These are phyloP conservation scores for Cystobasidium sp. DNA, from an alignment of 1,284 basidiomycete species.

Conservation along the genomic window DNA sequence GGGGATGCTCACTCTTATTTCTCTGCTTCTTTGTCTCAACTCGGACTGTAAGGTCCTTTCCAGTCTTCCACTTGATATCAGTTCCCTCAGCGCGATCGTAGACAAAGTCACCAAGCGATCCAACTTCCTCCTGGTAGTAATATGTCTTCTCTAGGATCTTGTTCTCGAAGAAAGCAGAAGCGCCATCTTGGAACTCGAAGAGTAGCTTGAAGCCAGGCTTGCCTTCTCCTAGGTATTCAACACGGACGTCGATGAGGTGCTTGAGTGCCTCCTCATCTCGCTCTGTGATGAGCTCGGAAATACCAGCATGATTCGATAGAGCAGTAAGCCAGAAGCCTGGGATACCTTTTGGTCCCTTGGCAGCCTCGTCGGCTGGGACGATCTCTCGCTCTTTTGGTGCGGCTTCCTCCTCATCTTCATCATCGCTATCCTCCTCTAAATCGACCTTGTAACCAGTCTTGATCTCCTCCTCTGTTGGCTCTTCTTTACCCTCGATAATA, in stretches of 20 bases:
- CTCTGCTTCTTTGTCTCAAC: conserved; percentile 99
- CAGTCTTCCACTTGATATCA: conserved; percentile 95
- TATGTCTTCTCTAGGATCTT: conserved; percentile 88
- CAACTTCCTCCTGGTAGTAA: conserved; percentile 73
- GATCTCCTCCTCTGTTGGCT: conserved; percentile 81
- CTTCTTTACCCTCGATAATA: conserved; percentile 77
- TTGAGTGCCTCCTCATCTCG: conserved; percentile 77
- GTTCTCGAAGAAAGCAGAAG: conserved; percentile 90
- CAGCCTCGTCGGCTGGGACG: conserved; percentile 55
- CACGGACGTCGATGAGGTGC: conserved; percentile 69
- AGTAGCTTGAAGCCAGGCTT: conserved; percentile 86
- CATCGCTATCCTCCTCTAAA: conserved; percentile 65
- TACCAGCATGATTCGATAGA: conserved; percentile 84
- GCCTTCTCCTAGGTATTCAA: conserved; percentile 66
- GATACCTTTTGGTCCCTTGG: conserved; percentile 66
- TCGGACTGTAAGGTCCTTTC: conserved; percentile 95
- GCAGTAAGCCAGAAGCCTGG: conserved; percentile 99
- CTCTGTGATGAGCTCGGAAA: conserved; percentile 90
- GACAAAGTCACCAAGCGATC: conserved; percentile 91
- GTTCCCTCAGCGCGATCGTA: conserved; percentile 69
- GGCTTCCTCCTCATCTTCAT: conserved; percentile 62
- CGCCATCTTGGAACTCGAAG: conserved; percentile 70
- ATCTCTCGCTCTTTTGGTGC: conserved; percentile 55
- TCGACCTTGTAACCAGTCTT: conserved; percentile 71
- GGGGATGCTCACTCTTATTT: conserved; percentile 80